These are phyloP conservation scores for Stylosanthes scabra DNA, from an alignment of 331 rosid species.

Conservation along the genomic window DNA sequence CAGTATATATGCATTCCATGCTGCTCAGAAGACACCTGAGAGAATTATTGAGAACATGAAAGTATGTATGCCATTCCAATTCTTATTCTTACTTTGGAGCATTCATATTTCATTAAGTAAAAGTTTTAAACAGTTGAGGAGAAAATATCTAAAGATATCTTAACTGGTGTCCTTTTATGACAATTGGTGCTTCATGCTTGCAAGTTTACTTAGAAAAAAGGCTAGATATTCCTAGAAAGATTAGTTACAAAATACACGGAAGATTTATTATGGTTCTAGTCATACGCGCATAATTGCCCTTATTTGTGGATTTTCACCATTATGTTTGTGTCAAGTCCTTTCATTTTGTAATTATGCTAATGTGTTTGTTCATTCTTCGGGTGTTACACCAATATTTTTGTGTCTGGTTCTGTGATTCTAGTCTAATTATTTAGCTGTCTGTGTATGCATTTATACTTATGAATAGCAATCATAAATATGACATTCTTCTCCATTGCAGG, in stretches of 20 bases:
- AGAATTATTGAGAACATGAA: slow-evolving; percentile 79
- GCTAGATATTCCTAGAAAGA: too few relatives aligned
- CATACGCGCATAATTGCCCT: background rate
- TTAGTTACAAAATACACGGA: too few relatives aligned
- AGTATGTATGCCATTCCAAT: slow-evolving; percentile 43
- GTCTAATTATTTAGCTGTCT: background rate
- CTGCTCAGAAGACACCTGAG: slow-evolving; percentile 73
- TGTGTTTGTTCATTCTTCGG: background rate
- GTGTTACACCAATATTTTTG: background rate
- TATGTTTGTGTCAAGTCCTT: background rate
- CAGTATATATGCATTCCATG: slow-evolving; percentile 83
- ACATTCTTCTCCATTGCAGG: slow-evolving; percentile 49
- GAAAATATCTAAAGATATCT: too few relatives aligned
- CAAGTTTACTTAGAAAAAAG: too few relatives aligned
- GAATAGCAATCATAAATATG: slow-evolving; percentile 10
- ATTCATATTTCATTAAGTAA: too few relatives aligned
- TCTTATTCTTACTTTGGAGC: too few relatives aligned
- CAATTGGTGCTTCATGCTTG: too few relatives aligned
- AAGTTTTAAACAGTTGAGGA: too few relatives aligned
- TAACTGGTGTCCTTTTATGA: too few relatives aligned
- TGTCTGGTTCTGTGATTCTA: slow-evolving; percentile 49
- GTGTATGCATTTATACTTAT: background rate
- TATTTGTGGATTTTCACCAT: background rate
- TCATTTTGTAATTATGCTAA: slow-evolving; percentile 11
- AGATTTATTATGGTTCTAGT: background rate